Conservation (phyloP, 768 basidiomycete species). For the Exsudoporus frostii region DNA sequence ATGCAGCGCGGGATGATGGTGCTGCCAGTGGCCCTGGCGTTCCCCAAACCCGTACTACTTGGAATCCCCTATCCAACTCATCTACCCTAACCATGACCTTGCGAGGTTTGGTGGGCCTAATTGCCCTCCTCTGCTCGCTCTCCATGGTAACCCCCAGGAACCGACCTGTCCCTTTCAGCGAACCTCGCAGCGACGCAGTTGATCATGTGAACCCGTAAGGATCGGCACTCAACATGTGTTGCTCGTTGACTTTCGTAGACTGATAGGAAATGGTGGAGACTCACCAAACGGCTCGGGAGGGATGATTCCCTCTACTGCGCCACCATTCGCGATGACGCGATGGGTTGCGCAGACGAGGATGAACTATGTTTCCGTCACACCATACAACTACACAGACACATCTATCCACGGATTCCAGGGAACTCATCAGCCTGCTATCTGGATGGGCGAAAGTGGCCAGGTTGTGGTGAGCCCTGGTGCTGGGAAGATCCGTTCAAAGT, state of each 20-base stretch:
- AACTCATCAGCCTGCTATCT: conserved; percentile 83
- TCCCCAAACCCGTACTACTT: neutral
- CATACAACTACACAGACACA: conserved; percentile 62
- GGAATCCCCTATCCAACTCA: neutral
- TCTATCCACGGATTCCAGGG: conserved; percentile 72
- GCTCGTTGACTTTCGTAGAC: conserved; percentile 22
- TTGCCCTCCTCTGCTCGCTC: conserved; percentile 12
- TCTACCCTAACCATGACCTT: conserved; percentile 1
- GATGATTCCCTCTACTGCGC: conserved; percentile 74
- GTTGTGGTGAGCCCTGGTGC: conserved; percentile 59
- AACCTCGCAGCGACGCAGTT: conserved; percentile 37
- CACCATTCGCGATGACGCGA: conserved; percentile 83
- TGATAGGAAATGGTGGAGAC: conserved; percentile 73
- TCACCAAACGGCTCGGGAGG: conserved; percentile 70
- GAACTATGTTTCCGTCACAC: conserved; percentile 71
- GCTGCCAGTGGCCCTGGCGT: neutral
- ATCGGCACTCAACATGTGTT: neutral
- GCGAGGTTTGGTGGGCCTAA: conserved; percentile 13
- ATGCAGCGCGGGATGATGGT: too few species aligned
- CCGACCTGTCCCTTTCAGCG: conserved; percentile 12
- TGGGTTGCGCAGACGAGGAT: conserved; percentile 81
- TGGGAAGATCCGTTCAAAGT: conserved; percentile 46
- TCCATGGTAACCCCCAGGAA: conserved; percentile 11
- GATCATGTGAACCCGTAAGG: conserved; percentile 48
- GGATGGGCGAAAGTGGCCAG: conserved; percentile 81